Evolutionary conservation across 2,329 filamentous ascomycete species (phyloP), one percentile per base, ranked within the genome.

Genomic region (Bisporella sp.): DNA sequence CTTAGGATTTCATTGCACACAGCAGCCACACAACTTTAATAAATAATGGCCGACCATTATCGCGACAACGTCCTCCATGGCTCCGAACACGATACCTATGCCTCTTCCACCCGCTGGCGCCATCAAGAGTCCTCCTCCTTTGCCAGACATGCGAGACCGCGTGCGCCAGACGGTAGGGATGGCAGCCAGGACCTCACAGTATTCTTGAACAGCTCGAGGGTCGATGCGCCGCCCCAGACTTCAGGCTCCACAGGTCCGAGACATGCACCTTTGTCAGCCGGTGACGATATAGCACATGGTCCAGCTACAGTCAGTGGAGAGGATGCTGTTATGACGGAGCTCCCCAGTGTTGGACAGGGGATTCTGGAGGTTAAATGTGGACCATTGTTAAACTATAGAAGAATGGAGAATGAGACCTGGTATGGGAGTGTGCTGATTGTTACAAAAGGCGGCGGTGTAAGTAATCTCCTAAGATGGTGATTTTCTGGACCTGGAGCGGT

Each of bases 361-460:
- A 30, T 11, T 11, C 28, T 31, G 61, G 80, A 87, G 54, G 76
- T 90, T 31, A 73, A 85, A 11, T 84, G 80, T 59, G 87, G 87
- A 1, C 87, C 87, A 21, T 71, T 92, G 57, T 70, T 92, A 55
- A 92, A 92, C 69, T 92, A 90, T 67, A 77, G 84, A 56, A 79
- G 80, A 62, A 90, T 86, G 80, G 79, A 84, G 60, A 77, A 76
- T 31, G 73, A 73, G 39, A 71, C 69, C 40, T 97, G 92, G 91
- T 75, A 87, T 60, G 91, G 92, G 51, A 95, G 89, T 66, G 87
- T 95, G 6, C 72, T 96, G 60, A 72, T 96, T 46, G 89, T 96
- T 47, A 87, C 85, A 12, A 82, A 78, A 47, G 86, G 89, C 4
- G 86, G 86, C 29, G 82, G 77, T 52, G 69, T 79, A 62, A 71